Evolutionary conservation across 345 rosid genomes (phyloP).

Genomic region (Bruguiera gymnorhiza): DNA sequence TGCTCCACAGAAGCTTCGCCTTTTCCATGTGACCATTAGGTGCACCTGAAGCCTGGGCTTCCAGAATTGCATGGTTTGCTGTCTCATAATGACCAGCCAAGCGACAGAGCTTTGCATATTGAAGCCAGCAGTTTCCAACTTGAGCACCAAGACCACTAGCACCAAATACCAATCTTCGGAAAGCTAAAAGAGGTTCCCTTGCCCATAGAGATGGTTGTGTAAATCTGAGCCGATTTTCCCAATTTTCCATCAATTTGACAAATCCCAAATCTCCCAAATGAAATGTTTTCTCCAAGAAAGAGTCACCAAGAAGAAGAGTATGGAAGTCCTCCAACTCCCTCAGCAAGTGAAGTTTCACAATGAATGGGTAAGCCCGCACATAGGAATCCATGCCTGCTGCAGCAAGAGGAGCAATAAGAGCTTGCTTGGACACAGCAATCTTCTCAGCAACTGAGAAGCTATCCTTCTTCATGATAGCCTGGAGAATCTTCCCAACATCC

Average conservation of each 20-base stretch:
- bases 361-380: conserved; percentile 82
- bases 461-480: conserved; percentile 92
- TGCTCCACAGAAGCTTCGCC: conserved; percentile 95
- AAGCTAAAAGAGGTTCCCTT: conserved; percentile 91
- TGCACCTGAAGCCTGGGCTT: conserved; percentile 91
- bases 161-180: conserved; percentile 81
- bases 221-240: conserved; percentile 86
- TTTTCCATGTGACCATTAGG: conserved; percentile 88
- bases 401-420: conserved; percentile 95
- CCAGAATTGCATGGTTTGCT: conserved; percentile 85
- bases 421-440: conserved; percentile 82
- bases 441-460: conserved; percentile 68
- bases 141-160: conserved; percentile 80
- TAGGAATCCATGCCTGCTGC: conserved; percentile 99
- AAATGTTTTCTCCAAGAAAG: conserved; percentile 82
- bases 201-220: conserved; percentile 94
- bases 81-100: conserved; percentile 96
- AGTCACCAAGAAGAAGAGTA: conserved; percentile 55
- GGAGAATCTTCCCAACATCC: conserved; percentile 91
- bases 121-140: conserved; percentile 95
- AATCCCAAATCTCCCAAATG: conserved; percentile 52
- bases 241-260: conserved; percentile 59
- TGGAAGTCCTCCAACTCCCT: conserved; percentile 86
- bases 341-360: conserved; percentile 86
- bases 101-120: conserved; percentile 97